Evolutionary conservation across 805 yeast genomes (phyloP), one percentile per base, ranked within the genome.

Genomic region (Teunomyces cretensis): DNA sequence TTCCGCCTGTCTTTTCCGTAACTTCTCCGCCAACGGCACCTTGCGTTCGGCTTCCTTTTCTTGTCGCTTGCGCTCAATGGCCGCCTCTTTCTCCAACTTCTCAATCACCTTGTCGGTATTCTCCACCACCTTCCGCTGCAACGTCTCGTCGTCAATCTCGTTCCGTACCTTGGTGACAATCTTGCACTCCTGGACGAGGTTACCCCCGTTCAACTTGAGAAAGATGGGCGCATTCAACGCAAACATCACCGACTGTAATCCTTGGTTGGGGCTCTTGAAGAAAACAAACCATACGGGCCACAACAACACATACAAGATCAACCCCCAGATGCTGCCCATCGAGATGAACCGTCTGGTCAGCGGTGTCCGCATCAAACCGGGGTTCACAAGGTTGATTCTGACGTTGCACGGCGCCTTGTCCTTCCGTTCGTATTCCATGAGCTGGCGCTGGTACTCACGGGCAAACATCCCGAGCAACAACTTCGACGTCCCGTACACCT

Each of bases 361-460:
- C 2, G 96, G 88, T 1, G 96, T 82, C 53, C 98, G 77, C 86
- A 88, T 87, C 30, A 91, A 55, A 1, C 99, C 99, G 0, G 99
- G 98, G 58, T 94, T 94, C 4, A 88, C 94, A 44, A 89, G 58
- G 46, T 84, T 78, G 16, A 89, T 76, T 41, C 84, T 77, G 17
- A 88, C 81, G 55, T 85, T 87, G 57, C 78, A 74, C 2, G 88
- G 86, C 16, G 83, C 79, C 39, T 80, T 80, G 64, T 89, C 96
- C 42, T 83, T 79, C 47, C 95, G 74, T 48, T 82, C 84, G 51
- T 76, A 79, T 0, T 52, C 62, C 42, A 76, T 74, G 39, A 89
- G 60, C 49, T 83, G 72, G 43, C 83, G 75, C 68, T 92, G 98
- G 55, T 78, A 81, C 60, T 88, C 95, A 54, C 78, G 74, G n/a